Base-by-base conservation (phyloP, 169 alveolate genomes). In the Cryptosporidium muris region DNA sequence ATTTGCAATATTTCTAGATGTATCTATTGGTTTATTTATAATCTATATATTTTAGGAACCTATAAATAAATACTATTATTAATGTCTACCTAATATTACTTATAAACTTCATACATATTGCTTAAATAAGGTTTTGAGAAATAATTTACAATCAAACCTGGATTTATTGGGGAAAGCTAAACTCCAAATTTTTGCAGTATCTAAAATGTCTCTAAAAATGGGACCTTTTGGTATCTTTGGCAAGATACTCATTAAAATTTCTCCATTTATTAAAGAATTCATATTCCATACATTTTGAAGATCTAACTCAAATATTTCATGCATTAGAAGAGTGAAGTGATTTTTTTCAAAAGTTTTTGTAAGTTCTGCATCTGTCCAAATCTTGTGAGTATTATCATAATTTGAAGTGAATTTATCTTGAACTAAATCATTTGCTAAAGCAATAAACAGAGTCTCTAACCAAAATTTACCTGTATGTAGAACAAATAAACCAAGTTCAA, bases 211-310 rank as follows among this genome's bases (percentile, higher is more conserved):
- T 48, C 42, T 74, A 60, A 58, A 74, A 58, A 58, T 74, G 54
- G 85, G 85, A 12, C 85, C 85, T 49, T 74, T 74, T 74, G 34
- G 12, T 2, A 74, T 43, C 11, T 74, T 38, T 4, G 85, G 68
- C 42, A 74, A 74, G n/a, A 58, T 66, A 3, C 12, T 42, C 5
- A 16, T 6, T 12, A 74, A 45, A 48, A 74, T 4, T 14, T 74
- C 43, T 38, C 85, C 85, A 9, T 74, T 68, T 43, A 74, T n/a
- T 1, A 68, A 68, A 34, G 45, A 58, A 43, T 42, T 74, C 25
- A 74, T 58, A 47, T 74, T 25, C 62, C 60, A 58, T 25, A 45
- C 7, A 56, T 16, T 74, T 16, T 48, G 49, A 34, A 74, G 43
- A 40, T 58, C 48, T 5, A 74, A 25, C 16, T 62, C 62, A 11